Evolutionary conservation across 805 yeast species (phyloP), one percentile per base, ranked within the genome.

Genomic region (Ogataea populi-albae): DNA sequence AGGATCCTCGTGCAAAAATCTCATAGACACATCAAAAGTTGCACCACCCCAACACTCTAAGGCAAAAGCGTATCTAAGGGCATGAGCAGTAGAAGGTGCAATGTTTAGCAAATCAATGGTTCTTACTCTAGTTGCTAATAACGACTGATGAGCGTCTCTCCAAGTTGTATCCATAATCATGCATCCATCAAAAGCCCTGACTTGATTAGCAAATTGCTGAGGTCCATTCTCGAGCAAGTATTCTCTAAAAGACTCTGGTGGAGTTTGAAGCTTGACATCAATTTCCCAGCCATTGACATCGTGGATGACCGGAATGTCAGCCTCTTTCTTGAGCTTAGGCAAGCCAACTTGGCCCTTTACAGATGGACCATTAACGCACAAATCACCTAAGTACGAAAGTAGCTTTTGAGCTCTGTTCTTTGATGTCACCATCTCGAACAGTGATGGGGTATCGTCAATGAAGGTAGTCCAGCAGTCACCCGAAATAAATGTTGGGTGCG

Each of bases 21-120:
- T 80, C 98, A 93, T 89, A 37, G 96, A 84, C 37, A 93, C 99
- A 59, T 93, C 99, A 55, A 93, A 93, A 24, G 99, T 93, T 37
- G 99, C 99, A 67, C 99, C 99, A 68, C 99, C 99, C 99, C 99
- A 93, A 72, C 98, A 93, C 69, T 93, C 99, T 37, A 93, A 71
- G 14, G 99, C 93, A 63, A 88, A 93, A 3, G 95, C 95, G 46
- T 91, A 89, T 47, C 81, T 65, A 52, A 88, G 68, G 15, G 96
- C 98, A 57, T 84, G 81, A 3, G 96, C 86, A 21, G 99, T 93
- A 38, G 94, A 78, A 41, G 88, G 89, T 16, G 98, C 99, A 68
- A 93, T 86, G 51, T 88, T 84, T 34, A 82, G 69, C 56, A 93
- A 69, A 65, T 93, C 99, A 50, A 85, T 75, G 17, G 98, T 93